These are phyloP conservation scores for Myxozyma monticola DNA, from an alignment of 805 yeast genomes.

Conservation along the genomic window DNA sequence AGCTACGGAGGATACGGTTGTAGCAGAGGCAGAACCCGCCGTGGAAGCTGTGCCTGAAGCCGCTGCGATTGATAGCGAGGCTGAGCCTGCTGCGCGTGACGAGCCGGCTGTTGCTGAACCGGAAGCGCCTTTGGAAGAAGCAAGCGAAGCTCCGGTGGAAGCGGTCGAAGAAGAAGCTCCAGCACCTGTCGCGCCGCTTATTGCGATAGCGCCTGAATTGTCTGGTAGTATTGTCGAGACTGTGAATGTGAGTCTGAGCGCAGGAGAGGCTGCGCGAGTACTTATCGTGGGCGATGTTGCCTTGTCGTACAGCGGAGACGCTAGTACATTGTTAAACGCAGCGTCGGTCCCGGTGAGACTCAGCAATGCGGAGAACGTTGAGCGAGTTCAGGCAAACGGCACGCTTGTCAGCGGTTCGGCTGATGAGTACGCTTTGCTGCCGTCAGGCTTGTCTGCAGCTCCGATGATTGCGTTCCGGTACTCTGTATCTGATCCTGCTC, in stretches of 20 bases:
- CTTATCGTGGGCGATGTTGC: constrained; percentile 85
- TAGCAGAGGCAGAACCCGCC: constrained; percentile 6
- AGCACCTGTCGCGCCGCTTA: constrained; percentile 52
- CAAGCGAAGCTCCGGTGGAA: neutral
- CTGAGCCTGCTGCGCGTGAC: neutral
- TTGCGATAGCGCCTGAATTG: constrained; percentile 57
- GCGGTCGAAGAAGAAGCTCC: too few relatives aligned
- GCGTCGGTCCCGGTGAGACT: constrained; percentile 45
- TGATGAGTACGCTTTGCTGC: constrained; percentile 32
- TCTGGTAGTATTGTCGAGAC: constrained; percentile 86
- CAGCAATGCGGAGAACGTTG: constrained; percentile 45
- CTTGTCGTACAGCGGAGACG: constrained; percentile 56
- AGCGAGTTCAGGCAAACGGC: constrained; percentile 53
- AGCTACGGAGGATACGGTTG: neutral
- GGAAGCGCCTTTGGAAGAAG: neutral
- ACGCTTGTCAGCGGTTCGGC: constrained; percentile 51
- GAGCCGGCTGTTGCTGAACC: neutral
- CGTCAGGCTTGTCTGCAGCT: constrained; percentile 36
- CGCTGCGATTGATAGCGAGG: too few relatives aligned
- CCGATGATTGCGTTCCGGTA: constrained; percentile 84
- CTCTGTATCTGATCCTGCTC: constrained; percentile 51
- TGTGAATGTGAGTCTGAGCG: constrained; percentile 68
- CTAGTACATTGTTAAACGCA: constrained; percentile 4
- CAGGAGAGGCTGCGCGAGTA: constrained; percentile 60
- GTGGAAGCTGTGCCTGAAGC: constrained; percentile 1